phyloP scores from a whole-genome alignment of 163 green algal species.

The Scenedesmus sp. region DNA sequence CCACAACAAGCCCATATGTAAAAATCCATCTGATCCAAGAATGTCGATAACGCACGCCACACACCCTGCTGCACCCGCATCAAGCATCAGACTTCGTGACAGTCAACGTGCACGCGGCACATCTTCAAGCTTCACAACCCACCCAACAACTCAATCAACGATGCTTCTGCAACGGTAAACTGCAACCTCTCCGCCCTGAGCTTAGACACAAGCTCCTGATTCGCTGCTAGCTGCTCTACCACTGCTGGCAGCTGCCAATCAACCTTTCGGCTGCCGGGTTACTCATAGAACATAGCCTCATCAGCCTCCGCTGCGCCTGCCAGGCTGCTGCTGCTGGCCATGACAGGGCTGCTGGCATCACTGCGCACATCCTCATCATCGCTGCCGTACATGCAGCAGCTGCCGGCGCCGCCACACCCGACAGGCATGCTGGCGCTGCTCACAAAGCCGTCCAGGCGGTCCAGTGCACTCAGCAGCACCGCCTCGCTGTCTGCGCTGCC shows the following conservation, averaged over 20 bases:
- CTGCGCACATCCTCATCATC: neutral
- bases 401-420: neutral
- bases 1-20: neutral
- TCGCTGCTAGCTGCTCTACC: neutral
- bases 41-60: neutral
- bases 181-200: too few species aligned
- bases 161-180: too few species aligned
- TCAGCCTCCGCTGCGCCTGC: neutral
- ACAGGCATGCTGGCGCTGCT: neutral
- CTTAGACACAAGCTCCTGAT: too few species aligned
- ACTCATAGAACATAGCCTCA: slow-evolving; percentile 47
- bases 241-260: neutral
- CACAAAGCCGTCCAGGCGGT: slow-evolving; percentile 23
- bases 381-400: slow-evolving; percentile 17
- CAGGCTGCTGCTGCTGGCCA: slow-evolving; percentile 1
- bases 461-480: slow-evolving; percentile 40
- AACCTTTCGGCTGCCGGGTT: neutral
- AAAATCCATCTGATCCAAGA: neutral
- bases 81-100: too few species aligned
- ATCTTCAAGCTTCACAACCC: too few species aligned
- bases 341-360: slow-evolving; percentile 32
- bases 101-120: too few species aligned
- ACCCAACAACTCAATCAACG: too few species aligned
- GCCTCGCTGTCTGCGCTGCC: slow-evolving; percentile 22
- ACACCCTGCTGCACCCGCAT: neutral